Conservation (phyloP, 176 grass and related monocot genomes). For the Avena insularis region DNA sequence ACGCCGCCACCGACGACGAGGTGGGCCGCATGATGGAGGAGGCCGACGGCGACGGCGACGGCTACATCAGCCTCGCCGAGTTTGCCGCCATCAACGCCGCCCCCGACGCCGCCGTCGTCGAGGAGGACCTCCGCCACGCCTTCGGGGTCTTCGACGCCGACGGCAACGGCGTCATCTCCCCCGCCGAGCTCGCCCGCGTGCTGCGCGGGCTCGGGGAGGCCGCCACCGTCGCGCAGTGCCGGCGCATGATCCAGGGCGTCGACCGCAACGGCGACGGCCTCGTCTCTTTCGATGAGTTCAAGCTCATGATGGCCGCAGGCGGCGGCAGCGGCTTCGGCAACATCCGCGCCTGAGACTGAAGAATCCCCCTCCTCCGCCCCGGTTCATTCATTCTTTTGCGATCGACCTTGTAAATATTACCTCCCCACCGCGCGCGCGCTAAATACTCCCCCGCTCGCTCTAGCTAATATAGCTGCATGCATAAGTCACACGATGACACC, state of each 20-base stretch:
- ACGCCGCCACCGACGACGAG: constrained; percentile 65
- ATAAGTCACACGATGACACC: background rate
- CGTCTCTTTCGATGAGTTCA: constrained; percentile 92
- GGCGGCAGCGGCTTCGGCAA: background rate
- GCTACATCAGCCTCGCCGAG: constrained; percentile 80
- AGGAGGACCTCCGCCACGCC: constrained; percentile 84
- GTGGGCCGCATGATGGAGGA: constrained; percentile 80
- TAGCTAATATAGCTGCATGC: background rate
- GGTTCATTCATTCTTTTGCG: constrained; percentile 34
- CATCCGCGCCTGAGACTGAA: background rate
- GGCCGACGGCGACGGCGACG: constrained; percentile 88
- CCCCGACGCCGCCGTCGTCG: constrained; percentile 41
- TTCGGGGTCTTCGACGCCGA: constrained; percentile 88
- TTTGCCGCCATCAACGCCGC: constrained; percentile 64
- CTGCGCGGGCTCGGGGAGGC: constrained; percentile 70
- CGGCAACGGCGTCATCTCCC: constrained; percentile 69
- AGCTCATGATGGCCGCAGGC: constrained; percentile 78
- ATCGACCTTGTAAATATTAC: constrained; percentile 19
- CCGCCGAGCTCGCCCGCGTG: constrained; percentile 74
- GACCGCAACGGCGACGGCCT: constrained; percentile 83
- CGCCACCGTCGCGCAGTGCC: constrained; percentile 78
- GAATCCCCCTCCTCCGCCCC: background rate
- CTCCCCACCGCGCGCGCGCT: background rate
- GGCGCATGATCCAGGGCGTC: constrained; percentile 89
- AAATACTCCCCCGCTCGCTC: too few relatives aligned